A percentile compares a stretch with the other conserved stretches of the same genome.
phyloP scores from a whole-genome alignment of 768 basidiomycete species.

The Leccinellum albellum region DNA sequence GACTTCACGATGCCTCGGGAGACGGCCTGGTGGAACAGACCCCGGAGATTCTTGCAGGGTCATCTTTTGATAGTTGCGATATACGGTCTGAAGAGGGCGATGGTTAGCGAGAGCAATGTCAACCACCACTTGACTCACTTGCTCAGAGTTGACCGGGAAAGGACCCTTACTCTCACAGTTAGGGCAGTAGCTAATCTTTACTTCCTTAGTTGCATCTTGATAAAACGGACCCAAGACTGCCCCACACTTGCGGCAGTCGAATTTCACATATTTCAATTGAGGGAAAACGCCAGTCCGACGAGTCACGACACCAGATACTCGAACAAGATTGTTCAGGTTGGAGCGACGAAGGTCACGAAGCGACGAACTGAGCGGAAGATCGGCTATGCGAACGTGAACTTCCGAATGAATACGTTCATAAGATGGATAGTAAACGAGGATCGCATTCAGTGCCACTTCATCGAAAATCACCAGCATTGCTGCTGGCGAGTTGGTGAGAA shows the following conservation, averaged over 20 bases:
- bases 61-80: constrained; percentile 99
- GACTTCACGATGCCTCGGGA: constrained; percentile 95
- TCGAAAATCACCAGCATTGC: constrained; percentile 95
- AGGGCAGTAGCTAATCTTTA: constrained; percentile 90
- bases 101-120: background rate
- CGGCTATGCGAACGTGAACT: constrained; percentile 94
- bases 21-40: constrained; percentile 93
- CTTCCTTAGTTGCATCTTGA: constrained; percentile 93
- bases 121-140: constrained; percentile 46
- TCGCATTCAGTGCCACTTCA: constrained; percentile 89
- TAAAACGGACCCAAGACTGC: constrained; percentile 96
- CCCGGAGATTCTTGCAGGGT: constrained; percentile 97
- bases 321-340: constrained; percentile 92
- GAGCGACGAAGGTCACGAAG: constrained; percentile 90
- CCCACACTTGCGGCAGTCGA: constrained; percentile 93
- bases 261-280: constrained; percentile 99
- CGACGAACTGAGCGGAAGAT: constrained; percentile 85
- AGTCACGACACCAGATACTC: constrained; percentile 94
- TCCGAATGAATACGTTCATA: constrained; percentile 98
- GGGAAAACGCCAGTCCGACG: constrained; percentile 95
- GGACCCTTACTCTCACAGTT: constrained; percentile 95
- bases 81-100: constrained; percentile 69
- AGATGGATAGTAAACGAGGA: constrained; percentile 91
- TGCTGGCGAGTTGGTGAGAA: constrained; percentile 90
- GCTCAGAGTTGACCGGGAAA: constrained; percentile 94